Evolutionary conservation across 768 basidiomycete genomes (phyloP).

Genomic region (Coprinopsis marcescibilis): DNA sequence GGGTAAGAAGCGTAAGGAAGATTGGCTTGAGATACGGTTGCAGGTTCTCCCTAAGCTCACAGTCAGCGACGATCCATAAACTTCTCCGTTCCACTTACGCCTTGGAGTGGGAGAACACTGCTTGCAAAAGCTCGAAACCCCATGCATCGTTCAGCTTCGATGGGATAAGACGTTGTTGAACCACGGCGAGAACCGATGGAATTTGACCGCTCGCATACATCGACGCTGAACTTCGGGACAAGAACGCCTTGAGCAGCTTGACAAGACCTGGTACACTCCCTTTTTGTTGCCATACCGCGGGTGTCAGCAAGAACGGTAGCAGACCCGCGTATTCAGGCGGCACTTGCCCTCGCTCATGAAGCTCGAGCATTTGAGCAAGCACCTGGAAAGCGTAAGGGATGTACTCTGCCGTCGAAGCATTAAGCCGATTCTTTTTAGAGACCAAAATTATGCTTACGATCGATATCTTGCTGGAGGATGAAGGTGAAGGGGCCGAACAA

Average conservation of each 20-base stretch:
- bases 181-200: conserved; percentile 74
- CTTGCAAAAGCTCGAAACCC: conserved; percentile 86
- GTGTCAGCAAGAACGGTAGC: conserved; percentile 78
- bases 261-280: conserved; percentile 94
- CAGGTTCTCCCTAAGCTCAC: conserved; percentile 46
- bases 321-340: conserved; percentile 76
- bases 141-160: conserved; percentile 84
- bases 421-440: neutral
- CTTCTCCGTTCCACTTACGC: conserved; percentile 47
- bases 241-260: conserved; percentile 78
- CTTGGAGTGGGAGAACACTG: conserved; percentile 65
- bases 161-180: conserved; percentile 86
- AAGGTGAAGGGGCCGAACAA: conserved; percentile 84
- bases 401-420: conserved; percentile 62
- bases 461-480: conserved; percentile 89
- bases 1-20: conserved; percentile 72
- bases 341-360: conserved; percentile 53
- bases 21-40: conserved; percentile 70
- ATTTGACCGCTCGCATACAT: conserved; percentile 72
- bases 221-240: conserved; percentile 59
- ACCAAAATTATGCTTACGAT: conserved; percentile 49
- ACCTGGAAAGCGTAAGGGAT: conserved; percentile 97
- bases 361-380: conserved; percentile 89
- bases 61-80: neutral
- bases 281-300: conserved; percentile 86